A percentile compares a stretch with the other conserved stretches of the same genome.
Conservation (phyloP, 2,329 filamentous ascomycete genomes). For the Hypoxylon sp. region DNA sequence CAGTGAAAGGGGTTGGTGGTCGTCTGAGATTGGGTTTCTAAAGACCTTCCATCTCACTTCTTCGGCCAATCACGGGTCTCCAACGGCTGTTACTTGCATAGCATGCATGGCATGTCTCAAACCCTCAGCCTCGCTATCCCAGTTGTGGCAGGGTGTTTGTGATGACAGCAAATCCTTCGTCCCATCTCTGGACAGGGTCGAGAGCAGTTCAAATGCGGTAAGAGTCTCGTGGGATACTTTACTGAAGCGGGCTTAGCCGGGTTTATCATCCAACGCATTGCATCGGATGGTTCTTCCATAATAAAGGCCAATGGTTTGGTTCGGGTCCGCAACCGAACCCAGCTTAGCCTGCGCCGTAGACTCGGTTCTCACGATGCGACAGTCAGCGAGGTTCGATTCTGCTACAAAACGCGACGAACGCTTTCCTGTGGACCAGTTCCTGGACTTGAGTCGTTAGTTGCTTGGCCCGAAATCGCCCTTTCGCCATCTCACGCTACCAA, state of each 20-base stretch:
- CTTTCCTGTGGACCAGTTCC: not conserved
- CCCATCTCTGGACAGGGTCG: slow-evolving; percentile 13
- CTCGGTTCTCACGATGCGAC: slow-evolving; percentile 18
- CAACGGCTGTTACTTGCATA: too few species aligned
- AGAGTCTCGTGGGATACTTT: slow-evolving; percentile 18
- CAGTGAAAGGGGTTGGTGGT: slow-evolving; percentile 5
- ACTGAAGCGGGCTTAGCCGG: slow-evolving; percentile 8
- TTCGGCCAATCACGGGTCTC: slow-evolving; percentile 22
- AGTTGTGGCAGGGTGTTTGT: slow-evolving; percentile 11
- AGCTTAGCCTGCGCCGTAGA: slow-evolving; percentile 26
- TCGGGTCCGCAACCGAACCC: slow-evolving; percentile 18
- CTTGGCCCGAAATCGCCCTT: slow-evolving; percentile 9
- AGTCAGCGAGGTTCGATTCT: too few species aligned
- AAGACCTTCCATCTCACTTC: slow-evolving; percentile 25
- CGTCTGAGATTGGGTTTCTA: slow-evolving; percentile 34
- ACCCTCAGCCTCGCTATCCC: slow-evolving; percentile 22
- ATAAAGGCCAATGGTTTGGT: slow-evolving; percentile 1
- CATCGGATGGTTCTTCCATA: too few species aligned
- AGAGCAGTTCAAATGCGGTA: slow-evolving; percentile 22
- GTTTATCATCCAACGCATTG: too few species aligned
- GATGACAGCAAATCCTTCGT: slow-evolving; percentile 29
- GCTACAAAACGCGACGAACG: not conserved
- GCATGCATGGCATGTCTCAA: slow-evolving; percentile 20
- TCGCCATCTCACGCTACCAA: slow-evolving; percentile 5
- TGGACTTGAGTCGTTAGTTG: slow-evolving; percentile 9